Conservation (phyloP, 805 yeast species). For the Yamadazyma paraphyllophila region DNA sequence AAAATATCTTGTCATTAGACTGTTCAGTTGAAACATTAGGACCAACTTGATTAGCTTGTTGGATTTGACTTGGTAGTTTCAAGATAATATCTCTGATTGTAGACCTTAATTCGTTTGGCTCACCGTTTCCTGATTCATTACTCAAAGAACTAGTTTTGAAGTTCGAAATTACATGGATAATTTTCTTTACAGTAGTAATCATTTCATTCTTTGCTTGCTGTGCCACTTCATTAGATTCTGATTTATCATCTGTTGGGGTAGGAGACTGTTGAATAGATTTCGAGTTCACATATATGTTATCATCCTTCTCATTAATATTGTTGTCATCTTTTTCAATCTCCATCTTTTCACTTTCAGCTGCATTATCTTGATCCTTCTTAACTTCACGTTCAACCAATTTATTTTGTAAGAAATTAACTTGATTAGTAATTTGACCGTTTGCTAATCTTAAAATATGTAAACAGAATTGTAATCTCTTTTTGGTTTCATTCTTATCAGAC, state of each 20-base stretch:
- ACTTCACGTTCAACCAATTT: constrained; percentile 47
- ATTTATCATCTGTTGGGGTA: not conserved
- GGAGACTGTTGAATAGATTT: constrained; percentile 8
- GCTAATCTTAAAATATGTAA: constrained; percentile 79
- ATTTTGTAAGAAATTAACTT: constrained; percentile 61
- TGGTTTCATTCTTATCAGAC: constrained; percentile 49
- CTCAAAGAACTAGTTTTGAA: constrained; percentile 50
- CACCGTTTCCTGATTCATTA: constrained; percentile 8
- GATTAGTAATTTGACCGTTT: constrained; percentile 66
- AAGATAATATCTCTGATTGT: constrained; percentile 78
- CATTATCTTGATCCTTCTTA: constrained; percentile 19
- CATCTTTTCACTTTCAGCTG: not conserved
- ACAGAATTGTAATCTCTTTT: constrained; percentile 73
- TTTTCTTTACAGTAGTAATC: constrained; percentile 83
- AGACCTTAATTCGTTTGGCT: constrained; percentile 43
- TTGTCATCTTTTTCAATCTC: constrained; percentile 7
- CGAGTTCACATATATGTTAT: constrained; percentile 2
- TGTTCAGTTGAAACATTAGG: constrained; percentile 18
- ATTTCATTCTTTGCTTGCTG: constrained; percentile 73
- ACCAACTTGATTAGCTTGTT: constrained; percentile 40
- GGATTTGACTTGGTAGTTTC: constrained; percentile 55
- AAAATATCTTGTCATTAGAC: constrained; percentile 64
- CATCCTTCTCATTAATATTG: not conserved
- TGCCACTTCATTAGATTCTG: constrained; percentile 14
- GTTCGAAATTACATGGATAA: constrained; percentile 80